These are phyloP conservation scores for Elsinoe necatrix DNA, from an alignment of 2,329 filamentous ascomycete species.

Conservation along the genomic window DNA sequence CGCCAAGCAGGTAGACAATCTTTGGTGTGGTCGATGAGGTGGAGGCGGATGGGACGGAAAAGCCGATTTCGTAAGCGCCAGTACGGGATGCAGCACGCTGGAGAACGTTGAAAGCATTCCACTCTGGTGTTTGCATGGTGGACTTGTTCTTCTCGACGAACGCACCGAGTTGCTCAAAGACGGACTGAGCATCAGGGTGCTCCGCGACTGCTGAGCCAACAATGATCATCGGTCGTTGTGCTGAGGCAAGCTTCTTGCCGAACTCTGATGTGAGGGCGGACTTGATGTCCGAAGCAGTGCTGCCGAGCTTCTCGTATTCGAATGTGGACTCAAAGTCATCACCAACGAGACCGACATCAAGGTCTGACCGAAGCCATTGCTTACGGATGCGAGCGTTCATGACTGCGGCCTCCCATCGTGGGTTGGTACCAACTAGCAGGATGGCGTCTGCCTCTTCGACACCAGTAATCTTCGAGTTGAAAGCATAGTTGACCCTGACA, in stretches of 20 bases:
- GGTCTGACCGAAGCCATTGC: constrained; percentile 91
- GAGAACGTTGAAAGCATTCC: constrained; percentile 96
- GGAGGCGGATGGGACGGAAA: constrained; percentile 71
- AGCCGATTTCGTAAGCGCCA: constrained; percentile 92
- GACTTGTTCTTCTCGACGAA: constrained; percentile 90
- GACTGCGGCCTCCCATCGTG: constrained; percentile 87
- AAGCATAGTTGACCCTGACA: constrained; percentile 86
- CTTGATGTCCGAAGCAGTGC: constrained; percentile 72
- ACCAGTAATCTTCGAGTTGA: constrained; percentile 91
- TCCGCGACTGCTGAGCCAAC: constrained; percentile 88
- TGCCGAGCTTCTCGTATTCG: constrained; percentile 84
- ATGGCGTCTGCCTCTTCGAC: constrained; percentile 91
- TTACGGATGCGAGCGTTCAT: constrained; percentile 96
- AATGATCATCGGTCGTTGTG: constrained; percentile 93
- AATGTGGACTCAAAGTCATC: constrained; percentile 91
- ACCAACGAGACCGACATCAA: constrained; percentile 85
- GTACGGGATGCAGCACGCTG: constrained; percentile 87
- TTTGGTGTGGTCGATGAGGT: constrained; percentile 83
- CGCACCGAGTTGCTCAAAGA: constrained; percentile 80
- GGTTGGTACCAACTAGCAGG: constrained; percentile 89
- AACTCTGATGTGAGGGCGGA: constrained; percentile 75
- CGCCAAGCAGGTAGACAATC: constrained; percentile 93
- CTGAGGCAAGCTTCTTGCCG: constrained; percentile 80
- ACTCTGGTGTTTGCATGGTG: constrained; percentile 81
- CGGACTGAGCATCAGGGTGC: constrained; percentile 81